phyloP scores from a whole-genome alignment of 306 rosid species.

The Arachis stenosperma region DNA sequence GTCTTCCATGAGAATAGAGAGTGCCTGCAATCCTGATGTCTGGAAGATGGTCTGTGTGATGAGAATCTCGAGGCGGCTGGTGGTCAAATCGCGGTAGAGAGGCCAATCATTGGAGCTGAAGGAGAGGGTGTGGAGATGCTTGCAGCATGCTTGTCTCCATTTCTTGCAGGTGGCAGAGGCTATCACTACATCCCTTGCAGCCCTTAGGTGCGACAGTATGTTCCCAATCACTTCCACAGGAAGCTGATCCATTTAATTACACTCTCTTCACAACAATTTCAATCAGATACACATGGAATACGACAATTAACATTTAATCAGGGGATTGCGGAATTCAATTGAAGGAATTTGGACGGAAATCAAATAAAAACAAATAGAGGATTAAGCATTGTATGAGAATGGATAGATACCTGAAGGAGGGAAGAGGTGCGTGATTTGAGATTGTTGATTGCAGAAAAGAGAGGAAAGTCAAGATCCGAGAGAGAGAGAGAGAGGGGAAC shows the following conservation, averaged over 20 bases:
- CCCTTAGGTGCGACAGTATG: constrained; percentile 72
- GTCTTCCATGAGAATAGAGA: constrained; percentile 77
- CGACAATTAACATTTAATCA: too few relatives aligned
- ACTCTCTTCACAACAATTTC: too few relatives aligned
- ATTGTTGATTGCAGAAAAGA: too few relatives aligned
- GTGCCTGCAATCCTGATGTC: constrained; percentile 64
- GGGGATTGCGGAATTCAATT: too few relatives aligned
- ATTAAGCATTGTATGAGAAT: too few relatives aligned
- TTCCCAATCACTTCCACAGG: constrained; percentile 90
- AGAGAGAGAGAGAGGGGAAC: too few relatives aligned
- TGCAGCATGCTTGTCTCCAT: constrained; percentile 72
- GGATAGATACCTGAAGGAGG: too few relatives aligned
- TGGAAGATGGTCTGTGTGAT: constrained; percentile 88
- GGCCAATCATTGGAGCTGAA: constrained; percentile 76
- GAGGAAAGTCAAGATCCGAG: too few relatives aligned
- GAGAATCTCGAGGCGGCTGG: constrained; percentile 67
- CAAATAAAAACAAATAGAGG: too few relatives aligned
- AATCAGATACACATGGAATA: too few relatives aligned
- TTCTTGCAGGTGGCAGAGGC: constrained; percentile 85
- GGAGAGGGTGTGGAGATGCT: constrained; percentile 70
- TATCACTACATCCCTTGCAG: constrained; percentile 73
- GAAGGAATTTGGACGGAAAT: too few relatives aligned
- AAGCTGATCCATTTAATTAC: constrained; percentile 56
- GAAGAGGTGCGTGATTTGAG: too few relatives aligned
- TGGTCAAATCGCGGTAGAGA: constrained; percentile 52